Percentiles rank a stretch among this genome's conserved stretches.
Conservation (phyloP, 441 rosid genomes). For the Theobroma grandiflorum region DNA sequence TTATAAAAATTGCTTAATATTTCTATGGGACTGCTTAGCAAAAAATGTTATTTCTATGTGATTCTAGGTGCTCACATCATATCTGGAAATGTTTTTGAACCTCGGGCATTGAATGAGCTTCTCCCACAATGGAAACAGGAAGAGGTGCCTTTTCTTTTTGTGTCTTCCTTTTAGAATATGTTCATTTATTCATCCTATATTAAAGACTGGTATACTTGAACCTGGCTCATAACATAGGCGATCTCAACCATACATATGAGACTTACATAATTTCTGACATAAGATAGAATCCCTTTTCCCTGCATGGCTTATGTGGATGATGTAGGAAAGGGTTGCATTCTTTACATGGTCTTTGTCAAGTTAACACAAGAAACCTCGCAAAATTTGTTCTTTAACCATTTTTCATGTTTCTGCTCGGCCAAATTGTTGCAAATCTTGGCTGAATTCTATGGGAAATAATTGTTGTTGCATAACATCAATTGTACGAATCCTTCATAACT, state of each 20-base stretch:
- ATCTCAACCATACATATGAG: neutral
- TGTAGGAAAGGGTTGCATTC: neutral
- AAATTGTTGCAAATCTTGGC: slow-evolving; percentile 6
- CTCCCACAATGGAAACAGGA: slow-evolving; percentile 93
- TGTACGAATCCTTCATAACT: neutral
- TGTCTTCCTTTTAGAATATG: slow-evolving; percentile 9
- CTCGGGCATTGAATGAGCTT: slow-evolving; percentile 88
- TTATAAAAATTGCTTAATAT: slow-evolving; percentile 12
- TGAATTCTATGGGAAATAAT: slow-evolving; percentile 8
- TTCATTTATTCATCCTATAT: neutral
- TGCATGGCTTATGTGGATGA: slow-evolving; percentile 18
- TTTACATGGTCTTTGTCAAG: slow-evolving; percentile 2
- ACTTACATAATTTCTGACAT: neutral
- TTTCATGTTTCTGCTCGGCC: neutral
- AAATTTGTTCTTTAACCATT: neutral
- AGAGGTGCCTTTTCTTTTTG: slow-evolving; percentile 54
- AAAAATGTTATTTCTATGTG: slow-evolving; percentile 19
- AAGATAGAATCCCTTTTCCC: neutral
- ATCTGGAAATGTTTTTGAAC: slow-evolving; percentile 95
- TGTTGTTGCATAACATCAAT: neutral
- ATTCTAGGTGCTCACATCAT: slow-evolving; percentile 83
- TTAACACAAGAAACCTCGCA: neutral
- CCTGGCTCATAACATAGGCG: neutral
- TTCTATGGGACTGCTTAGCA: slow-evolving; percentile 10
- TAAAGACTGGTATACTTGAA: neutral